Base-by-base conservation (phyloP, 2,329 filamentous ascomycete species). In the Aspergillus sergii region DNA sequence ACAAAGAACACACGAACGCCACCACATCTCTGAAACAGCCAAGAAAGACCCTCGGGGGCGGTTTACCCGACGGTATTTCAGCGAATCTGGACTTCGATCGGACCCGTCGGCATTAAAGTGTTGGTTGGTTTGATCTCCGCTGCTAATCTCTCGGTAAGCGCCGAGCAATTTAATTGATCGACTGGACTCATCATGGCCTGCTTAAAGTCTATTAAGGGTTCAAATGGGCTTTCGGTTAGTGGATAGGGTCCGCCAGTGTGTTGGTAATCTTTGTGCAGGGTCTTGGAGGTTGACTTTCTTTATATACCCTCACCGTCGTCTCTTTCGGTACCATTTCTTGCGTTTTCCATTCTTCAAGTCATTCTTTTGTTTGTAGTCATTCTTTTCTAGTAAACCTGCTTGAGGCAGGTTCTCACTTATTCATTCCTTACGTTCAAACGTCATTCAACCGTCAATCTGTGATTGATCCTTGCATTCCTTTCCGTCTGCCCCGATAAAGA, bases 71-170 rank as follows among this genome's bases (percentile, higher is more conserved):
- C 48, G 48, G 48, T 10, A 32, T 51, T 51, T n/a, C 48, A 51
- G 28, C 48, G 28, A 51, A 51, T 51, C 48, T 51, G 28, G 28
- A 32, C 16, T 12, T 51, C 28, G 48, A n/a, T 26, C 48, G 34
- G 34, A 36, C 34, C 34, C 34, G 14, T 3, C 14, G 45, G 45
- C 48, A 9, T 9, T 19, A 21, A 21, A 19, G 28, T 8, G 16
- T 32, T 51, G 48, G 48, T 21, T 32, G 48, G 19, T 32, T n/a
- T 7, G 46, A 51, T 51, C 48, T 51, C 28, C 48, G 28, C 48
- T 51, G 48, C 48, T 51, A 32, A 51, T 51, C 48, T 51, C 19
- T 51, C 48, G 48, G 48, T n/a, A 51, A 51, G 48, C 48, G 48
- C 48, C 48, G 48, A n/a, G 28, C 28, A 32, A 32, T 32, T 28